Percentiles rank a stretch among this genome's conserved stretches.
phyloP scores from a whole-genome alignment of 179 eudicot genomes.

The Actinidia arguta region DNA sequence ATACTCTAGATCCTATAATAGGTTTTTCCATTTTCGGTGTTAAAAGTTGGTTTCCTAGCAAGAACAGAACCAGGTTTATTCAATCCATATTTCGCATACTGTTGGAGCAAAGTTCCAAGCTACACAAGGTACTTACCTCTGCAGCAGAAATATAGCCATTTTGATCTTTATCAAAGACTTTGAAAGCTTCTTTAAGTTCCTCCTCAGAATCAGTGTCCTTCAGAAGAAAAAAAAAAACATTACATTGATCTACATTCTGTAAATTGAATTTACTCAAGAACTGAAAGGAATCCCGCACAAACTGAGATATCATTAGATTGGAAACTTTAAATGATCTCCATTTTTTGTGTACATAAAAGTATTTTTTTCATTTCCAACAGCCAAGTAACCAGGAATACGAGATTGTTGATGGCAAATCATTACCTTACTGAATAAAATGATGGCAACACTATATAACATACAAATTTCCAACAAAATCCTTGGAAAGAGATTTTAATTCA shows the following conservation, averaged over 20 bases:
- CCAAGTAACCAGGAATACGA: background rate
- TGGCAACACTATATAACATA: too few relatives aligned
- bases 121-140: background rate
- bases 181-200: constrained; percentile 22
- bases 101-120: background rate
- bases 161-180: constrained; percentile 19
- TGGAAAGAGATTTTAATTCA: too few relatives aligned
- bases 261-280: background rate
- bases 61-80: background rate
- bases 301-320: background rate
- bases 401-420: background rate
- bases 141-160: constrained; percentile 16
- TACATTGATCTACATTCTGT: background rate
- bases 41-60: too few relatives aligned
- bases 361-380: background rate
- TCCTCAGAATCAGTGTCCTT: constrained; percentile 25
- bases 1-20: too few relatives aligned
- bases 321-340: background rate
- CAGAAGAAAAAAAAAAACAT: background rate
- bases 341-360: too few relatives aligned
- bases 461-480: too few relatives aligned
- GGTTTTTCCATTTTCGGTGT: too few relatives aligned
- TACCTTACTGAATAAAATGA: too few relatives aligned
- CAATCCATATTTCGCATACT: too few relatives aligned
- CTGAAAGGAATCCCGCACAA: background rate